Evolutionary conservation across 805 yeast genomes (phyloP).

Genomic region (Metschnikowia picachoensis): DNA sequence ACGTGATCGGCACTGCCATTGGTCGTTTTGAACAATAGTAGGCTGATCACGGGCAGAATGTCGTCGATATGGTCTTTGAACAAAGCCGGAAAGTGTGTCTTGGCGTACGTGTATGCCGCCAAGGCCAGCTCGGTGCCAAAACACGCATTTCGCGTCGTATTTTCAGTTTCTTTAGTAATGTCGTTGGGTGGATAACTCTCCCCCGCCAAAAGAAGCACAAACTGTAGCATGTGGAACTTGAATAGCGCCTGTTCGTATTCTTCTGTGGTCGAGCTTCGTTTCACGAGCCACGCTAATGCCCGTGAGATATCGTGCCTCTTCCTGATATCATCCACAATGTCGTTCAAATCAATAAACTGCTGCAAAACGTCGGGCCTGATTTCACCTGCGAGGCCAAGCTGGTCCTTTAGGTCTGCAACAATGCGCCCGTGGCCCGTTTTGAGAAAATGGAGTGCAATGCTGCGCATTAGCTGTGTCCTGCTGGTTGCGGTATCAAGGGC

Average conservation of each 20-base stretch:
- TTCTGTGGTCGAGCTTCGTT: constrained; percentile 12
- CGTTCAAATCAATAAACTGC: constrained; percentile 27
- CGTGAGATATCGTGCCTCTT: constrained; percentile 28
- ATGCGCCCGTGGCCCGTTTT: constrained; percentile 39
- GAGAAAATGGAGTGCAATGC: constrained; percentile 36
- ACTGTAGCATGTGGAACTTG: constrained; percentile 40
- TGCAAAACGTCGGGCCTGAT: constrained; percentile 24
- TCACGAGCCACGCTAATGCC: constrained; percentile 33
- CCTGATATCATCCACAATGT: constrained; percentile 33
- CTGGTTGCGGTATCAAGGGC: constrained; percentile 13
- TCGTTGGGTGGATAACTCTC: background rate
- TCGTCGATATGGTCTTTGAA: constrained; percentile 30
- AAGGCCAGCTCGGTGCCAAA: constrained; percentile 17
- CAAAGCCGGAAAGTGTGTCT: constrained; percentile 32
- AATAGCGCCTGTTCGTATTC: constrained; percentile 29
- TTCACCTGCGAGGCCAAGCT: constrained; percentile 17
- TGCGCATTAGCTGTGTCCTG: constrained; percentile 30
- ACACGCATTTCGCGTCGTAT: too few relatives aligned
- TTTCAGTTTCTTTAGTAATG: background rate
- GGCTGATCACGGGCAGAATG: constrained; percentile 33
- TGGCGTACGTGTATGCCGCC: constrained; percentile 36
- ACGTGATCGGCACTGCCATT: constrained; percentile 14
- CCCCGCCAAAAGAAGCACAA: constrained; percentile 24
- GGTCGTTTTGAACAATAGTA: constrained; percentile 22
- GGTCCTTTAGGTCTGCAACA: constrained; percentile 28